Percentiles rank a stretch among this genome's conserved stretches.
These are phyloP conservation scores for Exsudoporus frostii DNA, from an alignment of 768 basidiomycete genomes.

Conservation along the genomic window DNA sequence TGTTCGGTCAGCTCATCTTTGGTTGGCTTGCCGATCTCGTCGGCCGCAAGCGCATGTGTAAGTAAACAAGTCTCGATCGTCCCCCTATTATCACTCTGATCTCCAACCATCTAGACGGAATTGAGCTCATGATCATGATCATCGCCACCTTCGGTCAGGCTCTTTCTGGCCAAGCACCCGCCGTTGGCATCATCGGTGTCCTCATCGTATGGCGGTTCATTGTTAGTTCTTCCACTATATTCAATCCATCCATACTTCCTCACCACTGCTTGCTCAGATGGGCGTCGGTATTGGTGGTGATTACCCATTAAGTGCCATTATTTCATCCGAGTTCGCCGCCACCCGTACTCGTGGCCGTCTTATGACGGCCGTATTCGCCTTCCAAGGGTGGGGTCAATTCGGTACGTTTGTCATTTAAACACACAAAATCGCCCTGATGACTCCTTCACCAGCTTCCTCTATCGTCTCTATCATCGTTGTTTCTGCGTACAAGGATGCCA, in stretches of 20 bases:
- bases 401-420: slow-evolving; percentile 36
- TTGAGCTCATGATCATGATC: slow-evolving; percentile 76
- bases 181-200: slow-evolving; percentile 69
- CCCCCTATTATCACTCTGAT: neutral
- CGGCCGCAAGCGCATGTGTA: slow-evolving; percentile 80
- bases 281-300: slow-evolving; percentile 88
- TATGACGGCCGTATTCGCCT: slow-evolving; percentile 86
- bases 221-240: slow-evolving; percentile 28
- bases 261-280: slow-evolving; percentile 38
- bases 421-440: neutral
- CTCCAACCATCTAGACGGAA: slow-evolving; percentile 35
- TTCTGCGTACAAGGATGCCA: slow-evolving; percentile 61
- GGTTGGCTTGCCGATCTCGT: slow-evolving; percentile 77
- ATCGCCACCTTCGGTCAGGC: slow-evolving; percentile 78
- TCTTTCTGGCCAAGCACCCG: slow-evolving; percentile 62
- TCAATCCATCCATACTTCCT: neutral
- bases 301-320: slow-evolving; percentile 82
- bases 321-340: slow-evolving; percentile 85
- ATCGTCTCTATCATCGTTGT: slow-evolving; percentile 64
- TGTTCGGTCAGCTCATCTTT: slow-evolving; percentile 74
- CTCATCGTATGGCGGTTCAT: slow-evolving; percentile 85
- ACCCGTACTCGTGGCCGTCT: slow-evolving; percentile 76
- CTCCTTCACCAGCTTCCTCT: slow-evolving; percentile 48
- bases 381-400: slow-evolving; percentile 87
- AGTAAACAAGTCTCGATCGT: slow-evolving; percentile 23